Conservation (phyloP, 495 filamentous ascomycete species). For the Aspergillus mulundensis region DNA sequence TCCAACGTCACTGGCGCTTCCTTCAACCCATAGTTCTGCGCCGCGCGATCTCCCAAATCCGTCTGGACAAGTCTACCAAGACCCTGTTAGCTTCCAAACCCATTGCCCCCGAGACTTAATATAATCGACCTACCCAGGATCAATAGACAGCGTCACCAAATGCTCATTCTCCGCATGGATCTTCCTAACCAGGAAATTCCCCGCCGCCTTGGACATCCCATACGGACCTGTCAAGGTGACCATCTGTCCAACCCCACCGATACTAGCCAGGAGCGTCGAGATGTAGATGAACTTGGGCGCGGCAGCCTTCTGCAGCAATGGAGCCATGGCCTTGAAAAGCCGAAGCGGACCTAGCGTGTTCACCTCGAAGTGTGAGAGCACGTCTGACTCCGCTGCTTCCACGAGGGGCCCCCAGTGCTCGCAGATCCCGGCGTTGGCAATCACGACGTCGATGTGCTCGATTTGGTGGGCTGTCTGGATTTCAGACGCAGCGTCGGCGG, state of each 20-base stretch:
- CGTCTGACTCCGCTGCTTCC: slow-evolving; percentile 24
- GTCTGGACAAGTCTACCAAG: slow-evolving; percentile 19
- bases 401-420: slow-evolving; percentile 20
- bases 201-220: slow-evolving; percentile 35
- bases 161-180: slow-evolving; percentile 34
- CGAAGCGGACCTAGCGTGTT: slow-evolving; percentile 36
- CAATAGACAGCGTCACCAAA: slow-evolving; percentile 28
- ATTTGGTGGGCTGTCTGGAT: slow-evolving; percentile 14
- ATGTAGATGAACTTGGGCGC: slow-evolving; percentile 36
- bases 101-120: neutral
- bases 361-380: slow-evolving; percentile 33
- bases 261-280: slow-evolving; percentile 25
- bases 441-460: slow-evolving; percentile 40
- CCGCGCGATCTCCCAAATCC: slow-evolving; percentile 18
- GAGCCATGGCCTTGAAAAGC: slow-evolving; percentile 32
- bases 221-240: slow-evolving; percentile 25
- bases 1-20: slow-evolving; percentile 18
- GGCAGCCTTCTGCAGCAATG: slow-evolving; percentile 23
- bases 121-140: slow-evolving; percentile 32
- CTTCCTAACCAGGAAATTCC: slow-evolving; percentile 36
- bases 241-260: slow-evolving; percentile 22
- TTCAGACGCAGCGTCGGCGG: slow-evolving; percentile 11
- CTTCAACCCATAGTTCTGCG: slow-evolving; percentile 12
- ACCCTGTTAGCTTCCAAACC: neutral
- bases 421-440: slow-evolving; percentile 47